These are phyloP conservation scores for Populus euphratica DNA, from an alignment of 345 rosid genomes.

Conservation along the genomic window DNA sequence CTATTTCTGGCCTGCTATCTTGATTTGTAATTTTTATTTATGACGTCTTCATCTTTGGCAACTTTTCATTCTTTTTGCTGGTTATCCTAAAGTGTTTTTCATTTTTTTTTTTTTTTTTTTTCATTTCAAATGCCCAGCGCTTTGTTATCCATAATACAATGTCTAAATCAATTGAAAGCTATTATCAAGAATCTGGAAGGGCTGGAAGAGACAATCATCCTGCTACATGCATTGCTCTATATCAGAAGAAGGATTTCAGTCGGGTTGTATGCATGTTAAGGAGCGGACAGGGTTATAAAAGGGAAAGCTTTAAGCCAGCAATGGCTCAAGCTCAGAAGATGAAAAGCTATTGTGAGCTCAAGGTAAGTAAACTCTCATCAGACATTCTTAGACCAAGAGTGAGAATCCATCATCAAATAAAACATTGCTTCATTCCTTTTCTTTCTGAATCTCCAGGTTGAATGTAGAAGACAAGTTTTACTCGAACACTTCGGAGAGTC, in stretches of 20 bases:
- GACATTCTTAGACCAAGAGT: no score
- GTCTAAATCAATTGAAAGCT: slow-evolving; percentile 93
- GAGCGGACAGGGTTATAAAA: slow-evolving; percentile 62
- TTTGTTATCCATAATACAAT: slow-evolving; percentile 84
- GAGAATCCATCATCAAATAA: background rate
- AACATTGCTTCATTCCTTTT: slow-evolving; percentile 11
- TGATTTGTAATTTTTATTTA: background rate
- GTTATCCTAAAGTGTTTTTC: background rate
- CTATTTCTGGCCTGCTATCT: background rate
- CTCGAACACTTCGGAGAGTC: slow-evolving; percentile 80
- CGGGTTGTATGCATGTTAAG: slow-evolving; percentile 87
- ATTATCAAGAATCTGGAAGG: slow-evolving; percentile 94
- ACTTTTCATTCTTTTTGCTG: background rate
- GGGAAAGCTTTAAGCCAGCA: slow-evolving; percentile 63
- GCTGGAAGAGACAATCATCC: slow-evolving; percentile 80
- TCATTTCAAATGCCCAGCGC: slow-evolving; percentile 40
- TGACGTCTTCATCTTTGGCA: background rate
- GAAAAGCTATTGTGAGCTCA: slow-evolving; percentile 82
- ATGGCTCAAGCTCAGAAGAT: slow-evolving; percentile 89
- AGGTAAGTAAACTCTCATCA: slow-evolving; percentile 36
- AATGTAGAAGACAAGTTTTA: slow-evolving; percentile 70
- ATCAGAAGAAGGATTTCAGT: slow-evolving; percentile 94
- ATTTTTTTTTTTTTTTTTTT: background rate
- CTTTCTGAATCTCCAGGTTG: slow-evolving; percentile 37
- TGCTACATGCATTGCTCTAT: slow-evolving; percentile 64